Evolutionary conservation across 1,284 basidiomycete species (phyloP), one percentile per base, ranked within the genome.

Genomic region (Psilocybe mexicana): DNA sequence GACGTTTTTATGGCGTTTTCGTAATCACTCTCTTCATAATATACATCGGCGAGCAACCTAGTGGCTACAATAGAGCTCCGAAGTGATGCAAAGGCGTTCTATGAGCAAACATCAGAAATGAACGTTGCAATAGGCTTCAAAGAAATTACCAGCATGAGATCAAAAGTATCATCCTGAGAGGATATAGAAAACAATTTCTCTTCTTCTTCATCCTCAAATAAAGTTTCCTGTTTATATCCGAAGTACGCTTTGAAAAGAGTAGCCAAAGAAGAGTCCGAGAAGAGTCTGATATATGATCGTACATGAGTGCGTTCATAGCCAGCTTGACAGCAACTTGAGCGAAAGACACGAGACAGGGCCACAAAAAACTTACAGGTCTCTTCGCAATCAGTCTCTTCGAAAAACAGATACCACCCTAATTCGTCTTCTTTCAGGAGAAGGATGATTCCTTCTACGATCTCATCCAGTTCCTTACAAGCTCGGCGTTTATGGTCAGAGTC

Each of bases 301-400:
- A 98, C 71, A 44, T 84, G 67, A 3, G 77, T 70, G 25, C 83
- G 74, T 58, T 88, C 87, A 68, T 94, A 92, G 35, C 79, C 85
- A 68, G 79, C 86, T 90, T 63, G n/a, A 30, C 33, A 43, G 48
- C 59, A n/a, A 28, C 57, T 46, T 23, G 7, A 53, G n/a, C 18
- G 40, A 52, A 57, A 45, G 54, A 57, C 24, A 10, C 55, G 28
- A 50, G 25, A 44, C 44, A n/a, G 40, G 18, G 54, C 55, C 57
- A 54, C 51, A 43, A 12, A 23, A 51, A 24, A 70, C 84, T 65
- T 67, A 93, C 90, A 82, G 10, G 93, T 78, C 6, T 79, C 79
- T n/a, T 82, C 82, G 45, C 79, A 79, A 67, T 98, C 88, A 49
- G 79, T 84, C 65, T 87, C 85, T 67, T 98, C 93, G 43, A 98